Evolutionary conservation across 805 yeast species (phyloP).

Genomic region (Kodamaea lidongshanica): DNA sequence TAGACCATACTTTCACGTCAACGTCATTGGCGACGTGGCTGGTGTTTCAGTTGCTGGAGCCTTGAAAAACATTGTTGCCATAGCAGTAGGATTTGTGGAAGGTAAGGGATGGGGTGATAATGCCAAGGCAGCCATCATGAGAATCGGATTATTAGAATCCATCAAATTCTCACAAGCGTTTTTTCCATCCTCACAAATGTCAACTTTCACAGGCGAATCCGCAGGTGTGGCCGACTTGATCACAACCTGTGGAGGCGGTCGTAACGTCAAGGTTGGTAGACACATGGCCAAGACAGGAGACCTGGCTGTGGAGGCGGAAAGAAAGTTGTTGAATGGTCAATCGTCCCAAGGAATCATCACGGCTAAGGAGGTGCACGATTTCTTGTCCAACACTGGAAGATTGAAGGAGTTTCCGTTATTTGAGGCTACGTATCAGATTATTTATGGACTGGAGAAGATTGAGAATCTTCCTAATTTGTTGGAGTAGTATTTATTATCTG

Average conservation of each 20-base stretch:
- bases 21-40: constrained; percentile 39
- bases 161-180: constrained; percentile 34
- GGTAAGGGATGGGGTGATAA: constrained; percentile 47
- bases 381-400: constrained; percentile 31
- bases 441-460: constrained; percentile 35
- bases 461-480: constrained; percentile 38
- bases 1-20: constrained; percentile 42
- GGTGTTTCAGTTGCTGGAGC: constrained; percentile 46
- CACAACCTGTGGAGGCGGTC: constrained; percentile 43
- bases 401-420: constrained; percentile 38
- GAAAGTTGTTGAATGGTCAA: constrained; percentile 40
- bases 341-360: constrained; percentile 43
- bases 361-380: constrained; percentile 42
- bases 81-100: constrained; percentile 42
- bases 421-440: constrained; percentile 41
- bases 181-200: constrained; percentile 31
- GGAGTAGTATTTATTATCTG: constrained; percentile 15
- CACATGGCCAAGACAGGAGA: constrained; percentile 40
- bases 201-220: constrained; percentile 40
- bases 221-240: constrained; percentile 46
- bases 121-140: constrained; percentile 44
- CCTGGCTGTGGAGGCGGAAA: constrained; percentile 38
- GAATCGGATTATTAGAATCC: constrained; percentile 39
- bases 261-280: constrained; percentile 42
- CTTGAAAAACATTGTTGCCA: constrained; percentile 41